Conservation (phyloP, 768 basidiomycete species). For the Phylloporus sp. region DNA sequence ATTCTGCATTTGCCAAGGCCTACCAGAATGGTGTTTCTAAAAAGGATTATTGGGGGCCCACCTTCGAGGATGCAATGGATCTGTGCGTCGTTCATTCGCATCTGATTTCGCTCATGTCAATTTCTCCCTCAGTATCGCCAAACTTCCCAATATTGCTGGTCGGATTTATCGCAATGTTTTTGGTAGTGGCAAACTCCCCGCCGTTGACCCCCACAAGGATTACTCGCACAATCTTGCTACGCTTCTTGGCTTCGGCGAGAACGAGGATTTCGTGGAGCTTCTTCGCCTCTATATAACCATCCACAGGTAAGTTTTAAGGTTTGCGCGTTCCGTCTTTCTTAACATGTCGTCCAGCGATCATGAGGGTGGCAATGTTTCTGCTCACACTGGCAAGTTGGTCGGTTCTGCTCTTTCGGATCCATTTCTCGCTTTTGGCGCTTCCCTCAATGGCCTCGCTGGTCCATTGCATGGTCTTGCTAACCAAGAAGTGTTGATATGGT, state of each 20-base stretch:
- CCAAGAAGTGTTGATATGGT: constrained; percentile 95
- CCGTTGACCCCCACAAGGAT: constrained; percentile 80
- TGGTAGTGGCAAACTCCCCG: constrained; percentile 79
- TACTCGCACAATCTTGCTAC: constrained; percentile 86
- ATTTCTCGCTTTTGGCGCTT: constrained; percentile 90
- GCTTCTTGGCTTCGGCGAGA: constrained; percentile 88
- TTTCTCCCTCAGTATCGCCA: constrained; percentile 68
- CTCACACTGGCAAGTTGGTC: constrained; percentile 89
- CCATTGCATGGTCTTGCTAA: constrained; percentile 96
- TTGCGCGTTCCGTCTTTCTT: not conserved
- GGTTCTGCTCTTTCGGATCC: constrained; percentile 96
- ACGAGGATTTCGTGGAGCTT: constrained; percentile 85
- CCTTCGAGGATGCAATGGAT: constrained; percentile 88
- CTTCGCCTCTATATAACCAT: constrained; percentile 96
- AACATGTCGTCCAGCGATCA: constrained; percentile 59
- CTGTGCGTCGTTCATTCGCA: constrained; percentile 42
- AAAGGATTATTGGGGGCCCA: constrained; percentile 95
- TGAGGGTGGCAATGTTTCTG: constrained; percentile 98
- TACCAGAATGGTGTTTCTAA: constrained; percentile 91
- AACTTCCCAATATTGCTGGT: constrained; percentile 94
- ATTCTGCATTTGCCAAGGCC: constrained; percentile 94
- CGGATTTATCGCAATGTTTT: constrained; percentile 88
- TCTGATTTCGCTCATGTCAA: constrained; percentile 1
- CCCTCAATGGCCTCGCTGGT: constrained; percentile 93
- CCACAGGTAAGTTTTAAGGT: constrained; percentile 55